phyloP scores from a whole-genome alignment of 164 flowering plant genomes.

The Aristolochia californica region DNA sequence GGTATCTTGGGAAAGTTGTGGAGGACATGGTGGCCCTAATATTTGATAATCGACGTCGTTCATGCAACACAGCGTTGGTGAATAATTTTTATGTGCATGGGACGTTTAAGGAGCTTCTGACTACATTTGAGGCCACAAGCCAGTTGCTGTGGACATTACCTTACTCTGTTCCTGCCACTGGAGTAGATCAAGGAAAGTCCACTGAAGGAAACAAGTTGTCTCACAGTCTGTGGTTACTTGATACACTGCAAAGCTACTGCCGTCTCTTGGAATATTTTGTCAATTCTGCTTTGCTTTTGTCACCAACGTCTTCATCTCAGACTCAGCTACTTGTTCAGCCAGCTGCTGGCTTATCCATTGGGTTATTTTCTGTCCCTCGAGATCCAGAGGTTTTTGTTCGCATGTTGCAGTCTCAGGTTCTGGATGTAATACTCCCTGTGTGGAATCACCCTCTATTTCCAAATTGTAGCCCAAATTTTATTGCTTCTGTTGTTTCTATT shows the following conservation, averaged over 20 bases:
- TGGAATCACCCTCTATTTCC: slow-evolving; percentile 89
- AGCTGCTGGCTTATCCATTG: slow-evolving; percentile 77
- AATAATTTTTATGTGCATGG: slow-evolving; percentile 90
- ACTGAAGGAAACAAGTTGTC: slow-evolving; percentile 44
- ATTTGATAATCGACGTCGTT: slow-evolving; percentile 63
- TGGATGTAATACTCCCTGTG: slow-evolving; percentile 76
- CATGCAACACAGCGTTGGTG: slow-evolving; percentile 61
- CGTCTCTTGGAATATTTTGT: slow-evolving; percentile 78
- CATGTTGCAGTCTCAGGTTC: slow-evolving; percentile 78
- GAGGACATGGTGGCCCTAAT: slow-evolving; percentile 68
- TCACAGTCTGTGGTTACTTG: slow-evolving; percentile 63
- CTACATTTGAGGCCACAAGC: slow-evolving; percentile 94
- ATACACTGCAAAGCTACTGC: slow-evolving; percentile 73
- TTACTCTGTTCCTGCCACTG: slow-evolving; percentile 31
- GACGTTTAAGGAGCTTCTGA: slow-evolving; percentile 75
- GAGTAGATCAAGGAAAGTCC: slow-evolving; percentile 35
- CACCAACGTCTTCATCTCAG: slow-evolving; percentile 62
- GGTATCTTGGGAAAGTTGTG: slow-evolving; percentile 87
- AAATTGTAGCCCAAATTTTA: slow-evolving; percentile 46
- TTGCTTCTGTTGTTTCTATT: slow-evolving; percentile 55
- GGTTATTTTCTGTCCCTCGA: slow-evolving; percentile 75
- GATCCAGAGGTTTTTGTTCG: slow-evolving; percentile 81
- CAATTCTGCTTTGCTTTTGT: slow-evolving; percentile 62
- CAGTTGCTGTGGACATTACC: slow-evolving; percentile 84
- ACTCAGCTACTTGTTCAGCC: slow-evolving; percentile 87